These are phyloP conservation scores for Protoeuglena noctilucae DNA, from an alignment of 139 green algal genomes.

Conservation along the genomic window DNA sequence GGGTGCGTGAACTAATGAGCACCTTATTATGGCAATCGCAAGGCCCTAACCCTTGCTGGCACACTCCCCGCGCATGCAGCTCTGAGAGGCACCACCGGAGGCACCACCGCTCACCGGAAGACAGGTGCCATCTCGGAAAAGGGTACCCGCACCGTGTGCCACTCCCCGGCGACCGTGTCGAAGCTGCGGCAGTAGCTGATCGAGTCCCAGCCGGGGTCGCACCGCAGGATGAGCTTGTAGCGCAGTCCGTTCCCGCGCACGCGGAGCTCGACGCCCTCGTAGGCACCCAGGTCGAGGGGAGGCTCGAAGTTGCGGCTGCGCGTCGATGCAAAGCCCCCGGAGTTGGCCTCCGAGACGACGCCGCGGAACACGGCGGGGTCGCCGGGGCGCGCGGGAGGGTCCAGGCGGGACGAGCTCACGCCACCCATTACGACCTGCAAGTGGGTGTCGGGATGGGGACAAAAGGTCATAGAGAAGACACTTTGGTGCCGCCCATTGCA, in stretches of 20 bases:
- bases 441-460: too few species aligned
- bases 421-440: conserved; percentile 96
- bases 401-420: conserved; percentile 31
- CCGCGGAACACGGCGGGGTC: conserved; percentile 46
- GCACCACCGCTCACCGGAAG: too few species aligned
- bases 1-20: too few species aligned
- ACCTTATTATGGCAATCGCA: too few species aligned
- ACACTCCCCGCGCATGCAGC: too few species aligned
- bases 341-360: conserved; percentile 63
- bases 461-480: too few species aligned
- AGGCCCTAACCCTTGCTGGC: too few species aligned
- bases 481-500: too few species aligned
- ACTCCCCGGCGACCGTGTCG: conserved; percentile 22
- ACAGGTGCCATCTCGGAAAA: conserved; percentile 68
- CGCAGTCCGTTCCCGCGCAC: conserved; percentile 49
- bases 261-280: conserved; percentile 13
- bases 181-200: conserved; percentile 50
- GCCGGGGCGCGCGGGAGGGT: conserved; percentile 14
- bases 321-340: conserved; percentile 72
- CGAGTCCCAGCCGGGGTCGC: conserved; percentile 58
- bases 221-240: conserved; percentile 79
- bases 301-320: conserved; percentile 66
- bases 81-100: too few species aligned
- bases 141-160: conserved; percentile 55
- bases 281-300: conserved; percentile 42